Evolutionary conservation across 106 monocot genomes (phyloP), one percentile per base, ranked within the genome.

Genomic region (Acanthochlamys bracteata): DNA sequence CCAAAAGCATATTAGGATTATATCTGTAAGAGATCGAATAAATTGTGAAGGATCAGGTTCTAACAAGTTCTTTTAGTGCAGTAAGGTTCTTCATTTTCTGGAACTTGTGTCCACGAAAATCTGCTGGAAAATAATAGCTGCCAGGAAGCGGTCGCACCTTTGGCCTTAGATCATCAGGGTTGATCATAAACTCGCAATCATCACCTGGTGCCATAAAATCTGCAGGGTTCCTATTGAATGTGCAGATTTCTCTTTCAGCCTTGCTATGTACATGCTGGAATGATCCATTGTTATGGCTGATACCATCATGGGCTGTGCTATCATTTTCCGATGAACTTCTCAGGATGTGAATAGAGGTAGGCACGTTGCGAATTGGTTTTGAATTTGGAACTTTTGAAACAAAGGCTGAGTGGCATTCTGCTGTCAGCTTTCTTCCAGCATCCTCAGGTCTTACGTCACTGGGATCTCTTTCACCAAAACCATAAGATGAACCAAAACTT

Each of bases 211-310:
- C 16, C 7, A 74, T 71, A 70, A 94, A 96, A 52, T 93, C 93
- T 54, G 95, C 95, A 46, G 95, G 95, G 39, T 96, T 96, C 73
- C 82, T 78, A 67, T 90, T 96, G 62, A 85, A 25, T 60, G 69
- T 55, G 55, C 95, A 96, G 20, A 78, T 64, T 52, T 76, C 72
- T 19, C 51, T 62, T 43, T 57, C 57, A 7, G 20, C 56, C 43
- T 20, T 64, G 42, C 64, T 54, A 54, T 65, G 63, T 20, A 41
- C 4, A 39, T 80, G 63, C 42, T 25, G 70, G 59, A 68, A 27
- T 17, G 66, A 26, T 24, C 65, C 73, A n/a, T 55, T 65, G 16
- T 54, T 75, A 42, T 63, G 57, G 7, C 55, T 69, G 53, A 65
- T 66, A 17, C 42, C 65, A 71, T 25, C 9, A 24, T 43, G 66